Base-by-base conservation (phyloP, 2,329 filamentous ascomycete species). In the Pyrenophora teres region DNA sequence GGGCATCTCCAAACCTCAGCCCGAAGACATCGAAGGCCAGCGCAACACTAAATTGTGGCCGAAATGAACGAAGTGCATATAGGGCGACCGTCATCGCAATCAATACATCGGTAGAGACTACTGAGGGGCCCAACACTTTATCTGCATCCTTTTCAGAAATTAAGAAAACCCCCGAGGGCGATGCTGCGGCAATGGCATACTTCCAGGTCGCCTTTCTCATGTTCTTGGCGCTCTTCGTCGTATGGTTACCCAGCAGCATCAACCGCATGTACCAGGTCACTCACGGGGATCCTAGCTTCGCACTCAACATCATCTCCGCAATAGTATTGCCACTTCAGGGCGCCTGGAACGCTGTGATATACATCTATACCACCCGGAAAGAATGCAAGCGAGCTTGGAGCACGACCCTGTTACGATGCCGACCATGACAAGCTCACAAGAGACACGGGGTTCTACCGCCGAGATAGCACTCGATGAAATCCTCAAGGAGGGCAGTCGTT, bases 261-360 rank as follows among this genome's bases (percentile, higher is more conserved):
- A 94, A 95, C 70, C 82, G 90, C 8, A 82, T 92, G 13, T 92
- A 88, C 72, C 84, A 84, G 3, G 78, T 92, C 13, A 78, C 85
- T 7, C 78, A 87, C 63, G 76, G 80, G 0, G 54, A 63, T 6
- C 81, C 65, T 2, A 62, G 78, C 6, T 80, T 86, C 23, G 76
- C 80, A 0, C 81, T 94, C 19, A 85, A 90, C 63, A 85, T 88
- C 58, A 82, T 86, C 58, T 87, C 87, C 18, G 85, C 88, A 0
- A 81, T 90, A 35, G 89, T 94, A 1, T 80, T 95, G 7, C 90
- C 90, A 0, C 80, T 92, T 0, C 90, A 95, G 68, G 90, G 90
- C 0, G 89, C 92, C 64, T 94, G 90, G 89, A 95, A 95, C 69
- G 83, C 86, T 15, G 72, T 89, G 51, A 90, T 95, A 60, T 95